A percentile compares a stretch with the other conserved stretches of the same genome.
These are phyloP conservation scores for Saccharomycopsis olivae DNA, from an alignment of 805 yeast genomes.

Conservation along the genomic window DNA sequence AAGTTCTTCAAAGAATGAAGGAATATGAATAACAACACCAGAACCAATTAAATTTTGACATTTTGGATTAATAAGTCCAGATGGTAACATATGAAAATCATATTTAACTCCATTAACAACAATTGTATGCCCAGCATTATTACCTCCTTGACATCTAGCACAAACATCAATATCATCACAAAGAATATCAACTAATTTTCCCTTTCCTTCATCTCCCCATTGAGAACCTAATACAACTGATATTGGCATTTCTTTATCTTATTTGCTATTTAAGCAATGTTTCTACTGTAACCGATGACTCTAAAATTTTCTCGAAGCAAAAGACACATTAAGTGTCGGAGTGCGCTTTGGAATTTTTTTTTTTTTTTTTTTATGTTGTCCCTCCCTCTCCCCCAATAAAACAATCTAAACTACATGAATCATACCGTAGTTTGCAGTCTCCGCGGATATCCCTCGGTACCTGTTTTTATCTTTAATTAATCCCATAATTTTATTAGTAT, in stretches of 20 bases:
- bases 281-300: too few relatives aligned
- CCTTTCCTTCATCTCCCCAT: constrained; percentile 99
- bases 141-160: constrained; percentile 98
- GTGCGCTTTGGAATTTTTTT: too few relatives aligned
- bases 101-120: constrained; percentile 82
- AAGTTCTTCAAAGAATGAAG: constrained; percentile 84
- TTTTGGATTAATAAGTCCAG: constrained; percentile 91
- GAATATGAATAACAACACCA: constrained; percentile 94
- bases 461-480: too few relatives aligned
- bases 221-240: constrained; percentile 96
- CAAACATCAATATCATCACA: constrained; percentile 95
- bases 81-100: constrained; percentile 98
- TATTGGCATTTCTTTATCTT: constrained; percentile 30
- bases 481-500: too few relatives aligned
- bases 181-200: constrained; percentile 88
- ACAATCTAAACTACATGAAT: too few relatives aligned
- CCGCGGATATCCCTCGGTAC: too few relatives aligned
- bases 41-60: constrained; percentile 87
- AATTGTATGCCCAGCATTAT: constrained; percentile 98
- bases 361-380: too few relatives aligned
- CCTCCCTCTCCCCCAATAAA: too few relatives aligned
- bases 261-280: too few relatives aligned
- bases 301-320: too few relatives aligned
- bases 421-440: too few relatives aligned
- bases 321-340: too few relatives aligned